Base-by-base conservation (phyloP, 1,284 basidiomycete species). In the Moesziomyces parantarcticus region DNA sequence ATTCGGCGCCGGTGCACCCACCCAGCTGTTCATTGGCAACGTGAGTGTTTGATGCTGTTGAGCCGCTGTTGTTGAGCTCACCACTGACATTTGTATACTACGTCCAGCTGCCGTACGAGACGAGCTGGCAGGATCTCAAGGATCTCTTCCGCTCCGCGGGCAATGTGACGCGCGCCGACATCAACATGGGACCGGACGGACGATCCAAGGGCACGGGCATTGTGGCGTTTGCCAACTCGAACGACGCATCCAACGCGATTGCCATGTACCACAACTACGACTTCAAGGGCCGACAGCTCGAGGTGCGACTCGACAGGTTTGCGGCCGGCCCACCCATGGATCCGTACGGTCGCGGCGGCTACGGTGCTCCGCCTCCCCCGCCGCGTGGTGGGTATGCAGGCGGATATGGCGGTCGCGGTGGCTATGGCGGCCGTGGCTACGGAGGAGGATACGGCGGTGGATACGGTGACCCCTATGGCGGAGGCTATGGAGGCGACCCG, bases 121-220 rank as follows among this genome's bases (percentile, higher is more conserved):
- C 94, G 32, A 93, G 93, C 41, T 99, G 96, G 96, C 96, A 99
- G 85, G 96, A 99, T 83, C 87, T 99, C 62, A 99, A 98, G 84
- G 95, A 98, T 84, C 87, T 98, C 32, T 97, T 98, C 90, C 90
- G 95, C 57, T 89, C 92, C 32, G 93, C 95, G 41, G 95, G 96
- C 25, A 93, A 92, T 81, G 94, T 97, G 77, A 89, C 97, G 65
- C 90, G 95, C 41, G 94, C 96, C 58, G 95, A 99, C 83, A 92
- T 97, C 78, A 94, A 94, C 79, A 92, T 94, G 76, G 91, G 90
- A 62, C 89, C 90, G 20, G 94, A 98, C 85, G 96, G 96, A 18
- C 89, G 92, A 18, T 92, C 94, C 32, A 97, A 96, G 84, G 95
- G 95, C 13, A 80, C 78, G 3, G 84, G 83, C n/a, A 97, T 93